These are phyloP conservation scores for Novakomyces olei DNA, from an alignment of 805 yeast species.

Conservation along the genomic window DNA sequence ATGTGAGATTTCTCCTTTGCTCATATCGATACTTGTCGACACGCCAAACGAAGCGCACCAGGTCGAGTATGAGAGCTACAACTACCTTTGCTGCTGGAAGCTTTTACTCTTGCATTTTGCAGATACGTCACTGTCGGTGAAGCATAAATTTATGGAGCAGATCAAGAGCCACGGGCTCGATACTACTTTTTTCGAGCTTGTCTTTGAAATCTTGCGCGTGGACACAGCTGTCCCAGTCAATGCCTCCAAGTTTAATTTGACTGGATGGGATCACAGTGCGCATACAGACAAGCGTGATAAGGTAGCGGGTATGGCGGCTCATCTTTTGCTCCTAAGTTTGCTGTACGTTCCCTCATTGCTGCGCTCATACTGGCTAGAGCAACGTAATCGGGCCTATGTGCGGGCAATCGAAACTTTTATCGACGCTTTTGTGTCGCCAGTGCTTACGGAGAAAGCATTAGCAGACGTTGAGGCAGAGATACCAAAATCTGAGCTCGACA, in stretches of 20 bases:
- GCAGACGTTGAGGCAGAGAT: conserved; percentile 7
- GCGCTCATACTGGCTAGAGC: conserved; percentile 47
- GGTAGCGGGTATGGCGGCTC: conserved; percentile 22
- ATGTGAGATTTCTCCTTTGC: background rate
- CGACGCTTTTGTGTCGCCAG: conserved; percentile 37
- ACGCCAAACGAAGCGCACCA: background rate
- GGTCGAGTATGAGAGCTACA: conserved; percentile 9
- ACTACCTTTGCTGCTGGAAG: conserved; percentile 47
- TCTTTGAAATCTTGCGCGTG: conserved; percentile 27
- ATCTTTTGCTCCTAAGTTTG: conserved; percentile 30
- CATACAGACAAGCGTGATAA: conserved; percentile 16
- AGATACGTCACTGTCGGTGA: conserved; percentile 37
- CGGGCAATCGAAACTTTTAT: conserved; percentile 40
- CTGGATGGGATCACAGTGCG: conserved; percentile 9
- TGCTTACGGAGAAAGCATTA: conserved; percentile 28
- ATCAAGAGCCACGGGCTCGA: conserved; percentile 27
- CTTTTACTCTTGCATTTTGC: conserved; percentile 39
- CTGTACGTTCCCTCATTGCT: conserved; percentile 32
- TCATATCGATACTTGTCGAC: background rate
- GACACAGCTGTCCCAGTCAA: conserved; percentile 14
- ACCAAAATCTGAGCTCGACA: background rate
- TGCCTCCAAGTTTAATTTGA: conserved; percentile 11
- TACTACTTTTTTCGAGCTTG: conserved; percentile 30
- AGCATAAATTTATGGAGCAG: conserved; percentile 37
- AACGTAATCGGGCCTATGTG: conserved; percentile 47